Evolutionary conservation across 805 yeast species (phyloP).

Genomic region (Hanseniaspora clermontiae): DNA sequence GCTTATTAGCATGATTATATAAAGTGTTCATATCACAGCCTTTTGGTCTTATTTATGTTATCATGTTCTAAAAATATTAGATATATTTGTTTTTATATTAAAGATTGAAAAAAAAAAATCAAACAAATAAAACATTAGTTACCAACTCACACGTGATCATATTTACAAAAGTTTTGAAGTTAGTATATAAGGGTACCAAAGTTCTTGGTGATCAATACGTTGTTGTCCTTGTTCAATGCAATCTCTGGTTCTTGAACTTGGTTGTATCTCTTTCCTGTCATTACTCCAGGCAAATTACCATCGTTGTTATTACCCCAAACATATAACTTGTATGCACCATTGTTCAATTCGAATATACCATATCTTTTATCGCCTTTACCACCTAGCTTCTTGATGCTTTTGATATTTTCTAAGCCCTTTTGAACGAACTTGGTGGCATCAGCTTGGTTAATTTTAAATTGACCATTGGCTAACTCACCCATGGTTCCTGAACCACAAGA

Average conservation of each 20-base stretch:
- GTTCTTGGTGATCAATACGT: background rate
- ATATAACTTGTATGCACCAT: conserved; percentile 43
- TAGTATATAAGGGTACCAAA: conserved; percentile 7
- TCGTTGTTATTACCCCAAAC: conserved; percentile 68
- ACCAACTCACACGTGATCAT: background rate
- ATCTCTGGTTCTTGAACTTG: background rate
- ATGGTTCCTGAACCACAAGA: conserved; percentile 74
- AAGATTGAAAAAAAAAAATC: background rate
- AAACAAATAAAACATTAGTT: background rate
- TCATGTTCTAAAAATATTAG: no score
- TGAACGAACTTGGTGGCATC: conserved; percentile 39
- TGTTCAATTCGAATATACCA: conserved; percentile 41
- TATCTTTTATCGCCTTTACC: conserved; percentile 29
- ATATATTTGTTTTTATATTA: background rate
- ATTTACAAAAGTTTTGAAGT: background rate
- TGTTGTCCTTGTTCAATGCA: background rate
- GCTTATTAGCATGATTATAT: conserved; percentile 81
- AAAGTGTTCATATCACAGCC: conserved; percentile 53
- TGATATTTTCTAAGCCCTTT: conserved; percentile 22
- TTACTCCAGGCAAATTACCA: conserved; percentile 15
- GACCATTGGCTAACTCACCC: conserved; percentile 77
- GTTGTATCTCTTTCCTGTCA: conserved; percentile 49
- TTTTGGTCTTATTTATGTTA: no score
- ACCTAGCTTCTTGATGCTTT: conserved; percentile 40
- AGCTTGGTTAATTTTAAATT: conserved; percentile 59